These are phyloP conservation scores for Fusarium camptoceras DNA, from an alignment of 2,329 filamentous ascomycete genomes.

Conservation along the genomic window DNA sequence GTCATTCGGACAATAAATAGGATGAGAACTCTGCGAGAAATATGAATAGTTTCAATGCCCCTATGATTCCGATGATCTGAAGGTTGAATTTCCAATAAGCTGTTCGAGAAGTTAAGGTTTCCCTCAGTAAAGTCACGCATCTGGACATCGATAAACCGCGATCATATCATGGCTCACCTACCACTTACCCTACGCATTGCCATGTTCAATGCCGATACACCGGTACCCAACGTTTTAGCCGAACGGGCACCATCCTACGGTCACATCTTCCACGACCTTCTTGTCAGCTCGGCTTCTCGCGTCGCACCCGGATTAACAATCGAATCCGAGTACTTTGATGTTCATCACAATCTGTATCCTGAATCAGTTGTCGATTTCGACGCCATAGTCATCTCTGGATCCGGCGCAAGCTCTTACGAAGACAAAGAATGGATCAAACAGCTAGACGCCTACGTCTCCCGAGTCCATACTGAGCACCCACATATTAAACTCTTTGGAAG, in stretches of 20 bases:
- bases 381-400: conserved; percentile 1
- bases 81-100: not conserved
- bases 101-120: too few relatives aligned
- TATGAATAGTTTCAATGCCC: not conserved
- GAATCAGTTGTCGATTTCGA: not conserved
- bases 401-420: not conserved
- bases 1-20: not conserved
- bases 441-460: not conserved
- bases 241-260: not conserved
- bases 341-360: not conserved
- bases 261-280: not conserved
- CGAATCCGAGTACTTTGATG: not conserved
- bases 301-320: not conserved
- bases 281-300: not conserved
- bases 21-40: not conserved
- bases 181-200: conserved; percentile 1
- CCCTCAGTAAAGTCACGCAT: not conserved
- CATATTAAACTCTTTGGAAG: not conserved
- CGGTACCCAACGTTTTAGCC: not conserved
- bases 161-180: not conserved
- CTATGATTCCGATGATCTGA: not conserved
- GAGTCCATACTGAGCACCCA: not conserved
- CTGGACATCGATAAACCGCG: not conserved
- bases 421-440: not conserved
- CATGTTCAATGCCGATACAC: conserved; percentile 5